Conservation (phyloP, 1,284 basidiomycete species). For the Amylostereum areolatum region DNA sequence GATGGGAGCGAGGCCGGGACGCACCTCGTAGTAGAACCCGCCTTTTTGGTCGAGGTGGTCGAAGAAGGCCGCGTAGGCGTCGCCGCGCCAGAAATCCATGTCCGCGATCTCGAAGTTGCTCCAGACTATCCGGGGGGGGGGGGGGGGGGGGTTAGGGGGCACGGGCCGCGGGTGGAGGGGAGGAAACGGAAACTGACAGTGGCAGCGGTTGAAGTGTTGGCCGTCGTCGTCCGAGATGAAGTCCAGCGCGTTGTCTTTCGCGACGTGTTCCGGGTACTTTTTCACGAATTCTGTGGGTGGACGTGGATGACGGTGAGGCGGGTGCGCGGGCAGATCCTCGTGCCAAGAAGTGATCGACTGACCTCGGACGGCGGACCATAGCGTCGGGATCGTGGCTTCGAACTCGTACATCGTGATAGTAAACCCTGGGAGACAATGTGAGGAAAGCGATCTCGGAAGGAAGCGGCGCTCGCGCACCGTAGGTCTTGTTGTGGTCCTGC, state of each 20-base stretch:
- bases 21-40: slow-evolving; percentile 75
- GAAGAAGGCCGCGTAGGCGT: slow-evolving; percentile 70
- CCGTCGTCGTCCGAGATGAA: slow-evolving; percentile 68
- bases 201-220: slow-evolving; percentile 66
- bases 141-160: not conserved
- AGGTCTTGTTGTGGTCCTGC: slow-evolving; percentile 68
- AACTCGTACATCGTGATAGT: slow-evolving; percentile 77
- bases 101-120: slow-evolving; percentile 76
- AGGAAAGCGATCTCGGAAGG: not conserved
- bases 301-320: no score
- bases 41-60: slow-evolving; percentile 65
- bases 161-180: not conserved
- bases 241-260: slow-evolving; percentile 59
- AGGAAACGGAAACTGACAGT: slow-evolving; percentile 41
- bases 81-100: slow-evolving; percentile 52
- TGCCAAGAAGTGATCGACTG: no score
- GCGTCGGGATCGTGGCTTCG: slow-evolving; percentile 63
- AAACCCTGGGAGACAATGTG: slow-evolving; percentile 40
- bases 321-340: no score
- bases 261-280: slow-evolving; percentile 55
- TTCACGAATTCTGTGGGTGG: slow-evolving; percentile 55
- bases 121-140: slow-evolving; percentile 43
- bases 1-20: slow-evolving; percentile 9
- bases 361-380: no score
- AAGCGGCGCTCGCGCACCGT: slow-evolving; percentile 32